These are phyloP conservation scores for Lodderomyces jiufengensis DNA, from an alignment of 1,139 yeast species.

Conservation along the genomic window DNA sequence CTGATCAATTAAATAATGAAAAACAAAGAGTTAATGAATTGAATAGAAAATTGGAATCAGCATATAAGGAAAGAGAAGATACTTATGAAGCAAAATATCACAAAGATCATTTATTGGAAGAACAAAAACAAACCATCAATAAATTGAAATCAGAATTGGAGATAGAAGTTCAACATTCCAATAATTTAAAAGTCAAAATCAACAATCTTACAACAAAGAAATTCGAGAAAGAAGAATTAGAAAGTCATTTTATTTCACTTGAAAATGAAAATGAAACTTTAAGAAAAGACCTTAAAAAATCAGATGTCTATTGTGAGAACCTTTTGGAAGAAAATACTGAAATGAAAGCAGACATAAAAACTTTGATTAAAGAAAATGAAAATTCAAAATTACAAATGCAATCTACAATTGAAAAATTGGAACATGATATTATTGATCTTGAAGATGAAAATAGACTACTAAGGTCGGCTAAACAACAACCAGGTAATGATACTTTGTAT, in stretches of 20 bases:
- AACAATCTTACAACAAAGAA: neutral
- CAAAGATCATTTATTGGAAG: conserved; percentile 1
- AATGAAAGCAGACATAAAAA: conserved; percentile 3
- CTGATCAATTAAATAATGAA: conserved; percentile 1
- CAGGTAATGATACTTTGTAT: neutral
- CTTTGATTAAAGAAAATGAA: conserved; percentile 4
- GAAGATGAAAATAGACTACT: conserved; percentile 2
- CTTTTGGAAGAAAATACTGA: conserved; percentile 1
- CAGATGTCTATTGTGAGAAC: neutral
- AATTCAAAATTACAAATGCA: conserved; percentile 3
- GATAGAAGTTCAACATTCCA: neutral
- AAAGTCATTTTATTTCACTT: neutral
- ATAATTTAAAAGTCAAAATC: conserved; percentile 3
- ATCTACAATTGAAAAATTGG: neutral
- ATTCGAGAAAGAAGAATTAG: neutral
- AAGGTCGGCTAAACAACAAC: no score
- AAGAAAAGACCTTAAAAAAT: neutral
- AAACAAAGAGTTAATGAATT: conserved; percentile 1
- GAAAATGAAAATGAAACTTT: neutral
- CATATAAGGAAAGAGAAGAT: conserved; percentile 1
- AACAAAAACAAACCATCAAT: neutral
- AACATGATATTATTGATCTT: neutral
- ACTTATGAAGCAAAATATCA: neutral
- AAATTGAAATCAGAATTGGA: conserved; percentile 1
- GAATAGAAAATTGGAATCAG: neutral